Percentiles rank a stretch among this genome's conserved stretches.
These are phyloP conservation scores for Arctostaphylos glauca DNA, from an alignment of 148 eudicot species.

Conservation along the genomic window DNA sequence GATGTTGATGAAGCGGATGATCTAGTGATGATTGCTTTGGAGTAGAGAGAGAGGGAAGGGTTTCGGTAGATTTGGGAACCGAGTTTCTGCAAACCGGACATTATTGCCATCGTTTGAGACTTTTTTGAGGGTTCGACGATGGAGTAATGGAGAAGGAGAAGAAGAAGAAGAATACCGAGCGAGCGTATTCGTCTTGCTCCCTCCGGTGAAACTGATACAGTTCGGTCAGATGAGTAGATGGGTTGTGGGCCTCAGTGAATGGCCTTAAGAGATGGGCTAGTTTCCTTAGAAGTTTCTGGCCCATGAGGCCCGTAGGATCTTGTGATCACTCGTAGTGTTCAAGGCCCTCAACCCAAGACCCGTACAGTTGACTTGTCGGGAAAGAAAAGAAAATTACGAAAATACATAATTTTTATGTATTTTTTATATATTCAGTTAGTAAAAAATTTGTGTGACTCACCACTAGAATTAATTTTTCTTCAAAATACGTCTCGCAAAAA, in stretches of 20 bases:
- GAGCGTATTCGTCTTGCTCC: background rate
- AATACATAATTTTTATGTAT: no score
- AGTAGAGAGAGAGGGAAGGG: conserved; percentile 44
- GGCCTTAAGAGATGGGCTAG: background rate
- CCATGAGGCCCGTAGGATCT: background rate
- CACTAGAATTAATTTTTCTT: no score
- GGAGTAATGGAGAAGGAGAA: no score
- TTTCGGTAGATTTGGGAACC: conserved; percentile 44
- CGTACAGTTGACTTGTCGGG: no score
- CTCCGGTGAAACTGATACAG: background rate
- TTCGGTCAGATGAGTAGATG: background rate
- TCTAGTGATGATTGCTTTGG: conserved; percentile 42
- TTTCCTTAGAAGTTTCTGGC: background rate
- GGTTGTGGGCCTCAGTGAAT: background rate
- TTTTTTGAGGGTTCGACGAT: background rate
- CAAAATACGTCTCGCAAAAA: no score
- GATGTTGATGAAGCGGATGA: conserved; percentile 30
- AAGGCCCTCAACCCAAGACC: no score
- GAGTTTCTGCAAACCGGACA: conserved; percentile 39
- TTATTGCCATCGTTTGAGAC: conserved; percentile 54
- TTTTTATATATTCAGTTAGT: no score
- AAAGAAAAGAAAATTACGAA: no score
- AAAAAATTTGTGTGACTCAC: no score
- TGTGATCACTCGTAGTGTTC: no score
- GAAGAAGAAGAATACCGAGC: background rate